A percentile compares a stretch with the other conserved stretches of the same genome.
These are phyloP conservation scores for Paracoccidioides lutzii DNA, from an alignment of 2,329 filamentous ascomycete species.

Conservation along the genomic window DNA sequence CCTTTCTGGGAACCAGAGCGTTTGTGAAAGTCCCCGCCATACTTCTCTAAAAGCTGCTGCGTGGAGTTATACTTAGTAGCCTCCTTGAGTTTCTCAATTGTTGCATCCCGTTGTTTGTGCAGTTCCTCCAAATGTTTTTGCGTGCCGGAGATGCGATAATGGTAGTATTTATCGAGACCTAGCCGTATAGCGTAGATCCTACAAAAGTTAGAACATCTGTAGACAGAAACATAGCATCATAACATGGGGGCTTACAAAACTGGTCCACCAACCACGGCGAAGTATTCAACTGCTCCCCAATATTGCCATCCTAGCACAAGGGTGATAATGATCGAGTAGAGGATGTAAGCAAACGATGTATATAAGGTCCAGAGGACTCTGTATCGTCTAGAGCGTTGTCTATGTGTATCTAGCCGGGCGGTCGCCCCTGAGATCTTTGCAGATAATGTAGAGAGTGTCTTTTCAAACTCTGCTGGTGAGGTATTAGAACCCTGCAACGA, in stretches of 20 bases:
- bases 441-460: conserved; percentile 68
- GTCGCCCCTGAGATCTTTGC: conserved; percentile 67
- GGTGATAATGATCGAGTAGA: conserved; percentile 67
- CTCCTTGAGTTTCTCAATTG: conserved; percentile 86
- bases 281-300: conserved; percentile 66
- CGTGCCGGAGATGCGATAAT: conserved; percentile 62
- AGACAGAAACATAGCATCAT: background rate
- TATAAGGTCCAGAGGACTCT: conserved; percentile 86
- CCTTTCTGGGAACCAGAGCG: conserved; percentile 18
- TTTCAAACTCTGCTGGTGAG: conserved; percentile 87
- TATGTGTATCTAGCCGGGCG: conserved; percentile 57
- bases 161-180: conserved; percentile 57
- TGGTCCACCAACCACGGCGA: conserved; percentile 64
- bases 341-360: conserved; percentile 75
- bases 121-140: conserved; percentile 58
- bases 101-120: conserved; percentile 66
- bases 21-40: conserved; percentile 54
- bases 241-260: conserved; percentile 45
- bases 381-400: conserved; percentile 60
- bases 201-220: conserved; percentile 10
- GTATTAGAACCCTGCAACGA: conserved; percentile 55
- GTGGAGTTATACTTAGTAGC: conserved; percentile 96
- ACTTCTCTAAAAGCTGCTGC: conserved; percentile 83
- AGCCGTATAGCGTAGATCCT: conserved; percentile 72
- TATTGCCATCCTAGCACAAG: conserved; percentile 75